Evolutionary conservation across 2,329 filamentous ascomycete species (phyloP).

Genomic region (Ascochyta rabiei): DNA sequence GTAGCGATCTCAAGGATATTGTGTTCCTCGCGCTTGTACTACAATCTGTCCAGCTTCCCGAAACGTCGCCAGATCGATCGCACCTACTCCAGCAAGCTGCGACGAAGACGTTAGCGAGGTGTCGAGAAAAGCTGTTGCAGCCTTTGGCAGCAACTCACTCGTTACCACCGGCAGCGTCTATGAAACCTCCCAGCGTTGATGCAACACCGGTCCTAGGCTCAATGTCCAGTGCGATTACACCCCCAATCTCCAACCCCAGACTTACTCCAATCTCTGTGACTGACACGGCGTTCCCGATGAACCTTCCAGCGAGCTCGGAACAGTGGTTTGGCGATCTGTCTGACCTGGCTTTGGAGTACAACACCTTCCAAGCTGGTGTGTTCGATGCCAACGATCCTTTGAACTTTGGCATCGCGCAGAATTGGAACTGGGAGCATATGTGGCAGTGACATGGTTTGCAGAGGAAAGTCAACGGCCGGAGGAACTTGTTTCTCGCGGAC

Average conservation of each 20-base stretch:
- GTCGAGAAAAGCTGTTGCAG: slow-evolving; percentile 21
- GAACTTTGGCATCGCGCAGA: slow-evolving; percentile 15
- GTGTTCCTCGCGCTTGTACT: slow-evolving; percentile 27
- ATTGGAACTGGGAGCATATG: slow-evolving; percentile 27
- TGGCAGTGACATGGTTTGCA: slow-evolving; percentile 25
- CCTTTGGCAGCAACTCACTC: slow-evolving; percentile 7
- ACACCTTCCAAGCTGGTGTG: slow-evolving; percentile 3
- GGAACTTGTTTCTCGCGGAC: neutral
- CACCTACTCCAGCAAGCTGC: slow-evolving; percentile 10
- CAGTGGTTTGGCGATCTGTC: slow-evolving; percentile 24
- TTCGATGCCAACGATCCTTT: slow-evolving; percentile 16
- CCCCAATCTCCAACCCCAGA: slow-evolving; percentile 5
- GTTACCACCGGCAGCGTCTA: neutral
- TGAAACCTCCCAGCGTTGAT: slow-evolving; percentile 8
- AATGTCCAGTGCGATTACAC: neutral
- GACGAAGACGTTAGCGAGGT: slow-evolving; percentile 17
- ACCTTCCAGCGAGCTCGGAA: slow-evolving; percentile 6
- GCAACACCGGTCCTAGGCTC: neutral
- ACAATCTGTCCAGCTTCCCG: slow-evolving; percentile 19
- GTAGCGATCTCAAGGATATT: slow-evolving; percentile 30
- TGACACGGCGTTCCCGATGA: neutral
- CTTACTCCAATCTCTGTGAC: slow-evolving; percentile 1
- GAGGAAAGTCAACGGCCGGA: neutral
- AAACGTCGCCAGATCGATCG: neutral
- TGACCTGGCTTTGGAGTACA: slow-evolving; percentile 19